These are phyloP conservation scores for Cladosporium oxysporum DNA, from an alignment of 2,329 filamentous ascomycete genomes.

Conservation along the genomic window DNA sequence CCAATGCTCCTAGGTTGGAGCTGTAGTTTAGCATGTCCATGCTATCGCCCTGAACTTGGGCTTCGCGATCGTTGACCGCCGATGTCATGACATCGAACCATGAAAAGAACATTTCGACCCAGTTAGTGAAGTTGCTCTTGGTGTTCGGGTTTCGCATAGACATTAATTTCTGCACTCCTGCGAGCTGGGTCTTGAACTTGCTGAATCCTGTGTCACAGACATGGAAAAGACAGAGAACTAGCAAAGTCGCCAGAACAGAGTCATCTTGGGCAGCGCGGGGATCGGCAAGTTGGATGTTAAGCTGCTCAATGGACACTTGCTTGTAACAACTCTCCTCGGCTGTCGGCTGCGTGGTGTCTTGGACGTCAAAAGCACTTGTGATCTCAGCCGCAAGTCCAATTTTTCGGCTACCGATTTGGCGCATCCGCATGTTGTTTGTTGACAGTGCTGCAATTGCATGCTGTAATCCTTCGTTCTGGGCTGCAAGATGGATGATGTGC, in stretches of 20 bases:
- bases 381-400: slow-evolving; percentile 38
- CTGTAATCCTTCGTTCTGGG: slow-evolving; percentile 78
- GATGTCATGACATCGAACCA: slow-evolving; percentile 94
- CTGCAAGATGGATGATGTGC: slow-evolving; percentile 76
- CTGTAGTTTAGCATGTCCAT: slow-evolving; percentile 65
- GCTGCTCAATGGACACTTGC: slow-evolving; percentile 74
- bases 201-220: slow-evolving; percentile 92
- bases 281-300: slow-evolving; percentile 83
- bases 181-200: slow-evolving; percentile 90
- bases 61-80: slow-evolving; percentile 87
- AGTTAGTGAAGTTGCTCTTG: slow-evolving; percentile 68
- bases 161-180: slow-evolving; percentile 87
- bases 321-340: slow-evolving; percentile 83
- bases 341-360: slow-evolving; percentile 58
- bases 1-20: slow-evolving; percentile 70
- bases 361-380: slow-evolving; percentile 31
- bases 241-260: slow-evolving; percentile 81
- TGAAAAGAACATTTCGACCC: slow-evolving; percentile 91
- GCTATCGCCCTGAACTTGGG: slow-evolving; percentile 68
- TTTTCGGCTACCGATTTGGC: slow-evolving; percentile 58
- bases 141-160: slow-evolving; percentile 68
- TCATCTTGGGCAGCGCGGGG: slow-evolving; percentile 75
- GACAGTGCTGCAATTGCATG: slow-evolving; percentile 89
- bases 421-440: slow-evolving; percentile 88
- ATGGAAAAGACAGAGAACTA: slow-evolving; percentile 87